Evolutionary conservation across 129 eudicot species (phyloP).

Genomic region (Ambrosia artemisiifolia): DNA sequence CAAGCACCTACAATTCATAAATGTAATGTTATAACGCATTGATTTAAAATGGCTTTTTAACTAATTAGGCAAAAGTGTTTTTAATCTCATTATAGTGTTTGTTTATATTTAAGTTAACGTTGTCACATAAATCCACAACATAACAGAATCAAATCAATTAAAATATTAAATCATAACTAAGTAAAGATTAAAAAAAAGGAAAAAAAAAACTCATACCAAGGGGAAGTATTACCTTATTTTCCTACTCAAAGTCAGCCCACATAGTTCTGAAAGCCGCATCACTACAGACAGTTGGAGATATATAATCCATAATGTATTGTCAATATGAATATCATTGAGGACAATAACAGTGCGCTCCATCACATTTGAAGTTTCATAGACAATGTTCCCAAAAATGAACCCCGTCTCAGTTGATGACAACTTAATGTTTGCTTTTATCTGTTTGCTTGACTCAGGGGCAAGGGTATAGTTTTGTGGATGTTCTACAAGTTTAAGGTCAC

Average conservation of each 20-base stretch:
- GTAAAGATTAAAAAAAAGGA: too few species aligned
- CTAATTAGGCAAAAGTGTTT: too few species aligned
- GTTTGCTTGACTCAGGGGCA: constrained; percentile 95
- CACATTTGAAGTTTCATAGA: constrained; percentile 91
- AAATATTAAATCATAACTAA: too few species aligned
- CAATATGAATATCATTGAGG: constrained; percentile 93
- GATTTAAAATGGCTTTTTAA: too few species aligned
- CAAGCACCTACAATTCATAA: too few species aligned
- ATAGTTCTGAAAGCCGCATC: constrained; percentile 91
- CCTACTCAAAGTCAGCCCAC: constrained; percentile 99
- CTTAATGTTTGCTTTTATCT: constrained; percentile 91
- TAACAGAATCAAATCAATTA: too few species aligned
- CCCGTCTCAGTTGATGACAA: constrained; percentile 99
- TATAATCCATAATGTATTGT: constrained; percentile 97
- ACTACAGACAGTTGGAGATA: constrained; percentile 90
- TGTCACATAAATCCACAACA: too few species aligned
- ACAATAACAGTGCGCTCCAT: constrained; percentile 84
- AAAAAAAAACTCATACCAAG: too few species aligned
- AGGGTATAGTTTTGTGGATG: constrained; percentile 95
- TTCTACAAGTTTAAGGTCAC: constrained; percentile 97
- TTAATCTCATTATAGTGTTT: too few species aligned
- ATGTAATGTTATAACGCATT: too few species aligned
- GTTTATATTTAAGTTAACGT: too few species aligned
- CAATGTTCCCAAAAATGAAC: constrained; percentile 91
- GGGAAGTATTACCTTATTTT: constrained; percentile 71